phyloP scores from a whole-genome alignment of 2,329 filamentous ascomycete species.

The Fusarium keratoplasticum region DNA sequence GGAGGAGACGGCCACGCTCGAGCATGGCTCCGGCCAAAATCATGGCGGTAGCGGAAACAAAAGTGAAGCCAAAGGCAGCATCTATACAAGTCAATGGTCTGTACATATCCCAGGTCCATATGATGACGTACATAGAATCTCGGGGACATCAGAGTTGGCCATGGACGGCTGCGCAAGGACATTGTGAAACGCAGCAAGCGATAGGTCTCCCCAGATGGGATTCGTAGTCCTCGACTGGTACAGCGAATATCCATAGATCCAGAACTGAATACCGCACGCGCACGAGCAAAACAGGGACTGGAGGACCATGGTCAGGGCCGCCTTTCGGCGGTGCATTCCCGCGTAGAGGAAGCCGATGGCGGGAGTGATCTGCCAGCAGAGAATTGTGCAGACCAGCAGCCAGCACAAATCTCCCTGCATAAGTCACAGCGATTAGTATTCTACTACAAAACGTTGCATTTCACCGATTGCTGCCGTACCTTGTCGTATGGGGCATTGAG shows the following conservation, averaged over 20 bases:
- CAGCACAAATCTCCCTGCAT: constrained; percentile 56
- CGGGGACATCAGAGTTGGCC: constrained; percentile 52
- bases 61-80: constrained; percentile 52
- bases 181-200: constrained; percentile 49
- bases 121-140: constrained; percentile 47
- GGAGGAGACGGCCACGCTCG: constrained; percentile 50
- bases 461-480: constrained; percentile 22
- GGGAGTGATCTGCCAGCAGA: constrained; percentile 54
- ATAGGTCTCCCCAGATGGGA: constrained; percentile 51
- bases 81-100: constrained; percentile 18
- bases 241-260: constrained; percentile 60
- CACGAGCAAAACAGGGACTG: constrained; percentile 60
- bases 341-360: constrained; percentile 55
- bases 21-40: constrained; percentile 54
- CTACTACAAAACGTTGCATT: rapidly evolving
- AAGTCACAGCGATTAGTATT: constrained; percentile 3
- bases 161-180: constrained; percentile 52
- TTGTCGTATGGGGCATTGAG: constrained; percentile 59
- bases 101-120: neutral
- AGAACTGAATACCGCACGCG: constrained; percentile 59
- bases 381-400: constrained; percentile 52
- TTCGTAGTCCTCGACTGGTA: constrained; percentile 53
- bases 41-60: constrained; percentile 54
- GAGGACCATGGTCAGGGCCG: constrained; percentile 58
- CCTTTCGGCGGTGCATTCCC: constrained; percentile 53